Base-by-base conservation (phyloP, 1,284 basidiomycete species). In the Ganoderma lucidum region DNA sequence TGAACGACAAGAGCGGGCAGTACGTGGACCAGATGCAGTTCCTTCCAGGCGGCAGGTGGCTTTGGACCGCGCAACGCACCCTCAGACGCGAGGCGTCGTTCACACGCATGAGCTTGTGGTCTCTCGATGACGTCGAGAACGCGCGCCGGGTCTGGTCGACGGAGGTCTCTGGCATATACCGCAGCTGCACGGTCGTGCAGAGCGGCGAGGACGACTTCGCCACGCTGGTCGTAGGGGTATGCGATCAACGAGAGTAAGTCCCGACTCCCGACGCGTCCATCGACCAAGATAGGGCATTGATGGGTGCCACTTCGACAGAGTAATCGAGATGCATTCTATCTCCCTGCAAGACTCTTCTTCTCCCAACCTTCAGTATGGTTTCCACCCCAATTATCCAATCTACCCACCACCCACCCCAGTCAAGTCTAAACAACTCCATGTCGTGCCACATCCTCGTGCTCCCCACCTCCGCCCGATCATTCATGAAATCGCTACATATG, bases 1-100 rank as follows among this genome's bases (percentile, higher is more conserved):
- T 78, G 4, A 76, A 80, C 55, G 78, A 79, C 51, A 81, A 78
- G 48, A 80, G 81, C 23, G 75, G 74, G 19, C 71, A 75, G 32
- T 80, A 73, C 51, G 75, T 85, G 61, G 79, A 80, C 35, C 80
- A 83, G 61, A 83, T 86, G 78, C 83, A 84, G 67, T 80, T 85
- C 62, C 75, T 87, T 4, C 76, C 76, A 4, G 83, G 83, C 17
- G 80, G 81, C 4, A 76, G 81, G n/a, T 86, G 84, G 83, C 81
- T 88, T 19, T 78, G 86, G 28, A 82, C 83, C 19, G 81, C 85
- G 6, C 82, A 85, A 67, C 82, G 84, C 39, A 76, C 70, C 10
- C 77, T 75, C 56, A 76, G 76, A 63, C 75, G 75, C 28, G 74
- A 77, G 62, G 77, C 78, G 23, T 74, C 73, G 41, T 71, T 68